phyloP scores from a whole-genome alignment of 1,139 yeast genomes.

The Pichia sp. region DNA sequence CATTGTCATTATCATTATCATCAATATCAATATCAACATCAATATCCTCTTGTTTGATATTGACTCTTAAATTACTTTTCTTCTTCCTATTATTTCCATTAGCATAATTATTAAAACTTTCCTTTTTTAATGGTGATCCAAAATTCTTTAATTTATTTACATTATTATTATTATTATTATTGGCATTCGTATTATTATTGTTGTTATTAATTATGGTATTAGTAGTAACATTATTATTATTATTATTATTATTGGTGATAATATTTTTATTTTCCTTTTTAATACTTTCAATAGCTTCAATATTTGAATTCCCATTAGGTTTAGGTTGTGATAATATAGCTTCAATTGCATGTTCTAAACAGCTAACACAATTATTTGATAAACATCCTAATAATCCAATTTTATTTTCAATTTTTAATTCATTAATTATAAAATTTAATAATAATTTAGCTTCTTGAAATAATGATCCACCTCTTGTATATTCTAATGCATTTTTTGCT shows the following conservation, averaged over 20 bases:
- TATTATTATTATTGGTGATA: neutral
- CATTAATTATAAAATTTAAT: conserved; percentile 43
- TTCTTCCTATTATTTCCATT: neutral
- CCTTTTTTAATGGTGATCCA: conserved; percentile 18
- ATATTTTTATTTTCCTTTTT: conserved; percentile 16
- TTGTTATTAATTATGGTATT: too few relatives aligned
- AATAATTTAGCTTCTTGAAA: conserved; percentile 61
- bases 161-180: too few relatives aligned
- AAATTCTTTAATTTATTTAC: conserved; percentile 1
- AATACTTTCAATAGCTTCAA: conserved; percentile 2
- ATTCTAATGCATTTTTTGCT: conserved; percentile 75
- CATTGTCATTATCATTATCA: neutral
- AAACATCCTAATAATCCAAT: conserved; percentile 55
- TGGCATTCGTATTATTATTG: too few relatives aligned
- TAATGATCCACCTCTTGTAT: conserved; percentile 77
- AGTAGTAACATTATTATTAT: neutral
- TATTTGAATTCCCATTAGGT: neutral
- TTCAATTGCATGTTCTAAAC: conserved; percentile 53
- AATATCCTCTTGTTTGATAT: neutral
- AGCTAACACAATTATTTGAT: conserved; percentile 48
- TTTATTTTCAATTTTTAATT: conserved; percentile 44
- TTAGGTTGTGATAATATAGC: conserved; percentile 39
- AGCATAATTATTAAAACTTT: neutral
- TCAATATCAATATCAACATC: neutral
- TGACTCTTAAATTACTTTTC: neutral